Evolutionary conservation across 148 eudicot genomes (phyloP).

Genomic region (Spergularia marina): DNA sequence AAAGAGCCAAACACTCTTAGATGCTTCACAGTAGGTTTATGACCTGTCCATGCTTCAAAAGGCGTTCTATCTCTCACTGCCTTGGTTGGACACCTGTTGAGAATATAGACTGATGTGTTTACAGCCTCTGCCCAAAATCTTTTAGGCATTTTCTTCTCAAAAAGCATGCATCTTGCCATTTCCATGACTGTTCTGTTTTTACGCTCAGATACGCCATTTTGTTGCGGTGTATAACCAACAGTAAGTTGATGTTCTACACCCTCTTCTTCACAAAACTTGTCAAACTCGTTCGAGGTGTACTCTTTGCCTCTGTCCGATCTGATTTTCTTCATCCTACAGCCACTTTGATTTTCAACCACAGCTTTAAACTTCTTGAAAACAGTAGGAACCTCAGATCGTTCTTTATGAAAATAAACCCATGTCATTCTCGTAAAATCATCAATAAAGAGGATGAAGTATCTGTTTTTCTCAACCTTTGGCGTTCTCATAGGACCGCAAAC

Average conservation of each 20-base stretch:
- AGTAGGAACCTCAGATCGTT: conserved; percentile 4
- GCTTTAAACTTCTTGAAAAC: neutral
- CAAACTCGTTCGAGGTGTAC: conserved; percentile 5
- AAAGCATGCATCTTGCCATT: conserved; percentile 19
- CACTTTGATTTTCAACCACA: conserved; percentile 23
- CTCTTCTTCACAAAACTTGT: conserved; percentile 21
- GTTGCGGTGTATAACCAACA: conserved; percentile 9
- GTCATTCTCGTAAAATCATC: conserved; percentile 16
- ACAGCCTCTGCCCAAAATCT: conserved; percentile 18
- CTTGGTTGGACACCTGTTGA: neutral
- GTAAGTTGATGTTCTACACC: conserved; percentile 9
- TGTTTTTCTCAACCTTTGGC: neutral
- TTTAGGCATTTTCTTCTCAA: conserved; percentile 8
- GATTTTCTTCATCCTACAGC: neutral
- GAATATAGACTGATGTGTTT: neutral
- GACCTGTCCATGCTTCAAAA: conserved; percentile 6
- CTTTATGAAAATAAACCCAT: conserved; percentile 19
- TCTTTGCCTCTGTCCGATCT: neutral
- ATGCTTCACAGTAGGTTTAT: conserved; percentile 9
- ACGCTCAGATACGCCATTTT: conserved; percentile 1
- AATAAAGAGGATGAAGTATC: conserved; percentile 22
- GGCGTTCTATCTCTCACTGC: neutral
- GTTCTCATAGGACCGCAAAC: conserved; percentile 15
- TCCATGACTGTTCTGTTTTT: conserved; percentile 6
- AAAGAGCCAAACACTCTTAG: neutral